Percentiles rank a stretch among this genome's conserved stretches.
phyloP scores from a whole-genome alignment of 495 filamentous ascomycete species.

The Neurospora sp. region DNA sequence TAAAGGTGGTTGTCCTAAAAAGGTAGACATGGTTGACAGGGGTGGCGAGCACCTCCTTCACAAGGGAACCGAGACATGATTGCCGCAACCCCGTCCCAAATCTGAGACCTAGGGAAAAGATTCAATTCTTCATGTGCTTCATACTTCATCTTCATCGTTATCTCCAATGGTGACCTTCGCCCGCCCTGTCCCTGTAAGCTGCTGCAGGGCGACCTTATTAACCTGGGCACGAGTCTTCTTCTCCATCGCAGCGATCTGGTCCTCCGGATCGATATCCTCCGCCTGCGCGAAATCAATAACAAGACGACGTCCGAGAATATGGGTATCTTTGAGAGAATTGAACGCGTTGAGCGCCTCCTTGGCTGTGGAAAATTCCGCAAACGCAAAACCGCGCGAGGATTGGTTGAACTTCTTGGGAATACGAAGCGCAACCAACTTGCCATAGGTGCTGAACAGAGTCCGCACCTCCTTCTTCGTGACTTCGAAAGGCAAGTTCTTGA shows the following conservation, averaged over 20 bases:
- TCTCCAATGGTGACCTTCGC: constrained; percentile 81
- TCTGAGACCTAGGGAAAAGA: constrained; percentile 10
- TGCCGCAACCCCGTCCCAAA: not conserved
- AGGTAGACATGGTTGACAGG: constrained; percentile 2
- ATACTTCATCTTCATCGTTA: constrained; percentile 52
- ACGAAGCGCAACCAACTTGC: constrained; percentile 81
- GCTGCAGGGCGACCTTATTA: constrained; percentile 79
- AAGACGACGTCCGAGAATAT: constrained; percentile 79
- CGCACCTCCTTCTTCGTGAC: constrained; percentile 85
- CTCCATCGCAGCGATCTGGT: constrained; percentile 91
- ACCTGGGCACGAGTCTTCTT: constrained; percentile 83
- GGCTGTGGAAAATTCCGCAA: constrained; percentile 88
- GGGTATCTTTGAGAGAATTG: constrained; percentile 81
- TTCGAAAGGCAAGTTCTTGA: constrained; percentile 98
- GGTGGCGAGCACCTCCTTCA: constrained; percentile 9
- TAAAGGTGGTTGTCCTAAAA: constrained; percentile 9
- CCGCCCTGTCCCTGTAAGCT: constrained; percentile 68
- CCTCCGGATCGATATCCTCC: constrained; percentile 82
- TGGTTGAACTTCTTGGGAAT: constrained; percentile 91
- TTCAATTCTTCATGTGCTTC: constrained; percentile 13
- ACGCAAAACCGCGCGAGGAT: constrained; percentile 83
- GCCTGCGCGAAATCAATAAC: constrained; percentile 83
- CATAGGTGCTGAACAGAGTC: constrained; percentile 76
- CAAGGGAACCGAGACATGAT: constrained; percentile 18
- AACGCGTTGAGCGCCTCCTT: constrained; percentile 91